Evolutionary conservation across 2,329 filamentous ascomycete species (phyloP).

Genomic region (Sphaerostilbella broomeana): DNA sequence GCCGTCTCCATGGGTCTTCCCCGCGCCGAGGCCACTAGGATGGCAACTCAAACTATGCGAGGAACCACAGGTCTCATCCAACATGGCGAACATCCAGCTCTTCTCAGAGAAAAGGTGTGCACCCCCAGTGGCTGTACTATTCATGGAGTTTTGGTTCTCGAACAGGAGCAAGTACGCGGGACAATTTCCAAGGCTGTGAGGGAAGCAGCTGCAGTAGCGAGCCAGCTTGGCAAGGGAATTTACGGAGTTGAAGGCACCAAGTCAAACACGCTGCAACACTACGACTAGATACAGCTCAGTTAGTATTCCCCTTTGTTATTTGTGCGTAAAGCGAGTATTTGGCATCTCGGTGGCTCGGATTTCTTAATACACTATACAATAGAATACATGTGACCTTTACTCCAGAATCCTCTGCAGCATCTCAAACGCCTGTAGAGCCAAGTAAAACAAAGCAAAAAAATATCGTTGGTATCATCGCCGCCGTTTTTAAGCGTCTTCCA

Average conservation of each 20-base stretch:
- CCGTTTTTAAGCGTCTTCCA: slow-evolving; percentile 27
- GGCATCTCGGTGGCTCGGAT: slow-evolving; percentile 6
- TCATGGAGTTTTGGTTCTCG: slow-evolving; percentile 63
- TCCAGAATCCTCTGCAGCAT: background rate
- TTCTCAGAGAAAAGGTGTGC: slow-evolving; percentile 68
- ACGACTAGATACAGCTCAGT: slow-evolving; percentile 1
- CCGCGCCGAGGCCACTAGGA: slow-evolving; percentile 62
- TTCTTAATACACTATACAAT: slow-evolving; percentile 8
- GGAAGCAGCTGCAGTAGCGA: slow-evolving; percentile 64
- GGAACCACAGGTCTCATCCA: slow-evolving; percentile 65
- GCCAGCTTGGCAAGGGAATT: slow-evolving; percentile 45
- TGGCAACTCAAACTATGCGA: slow-evolving; percentile 75
- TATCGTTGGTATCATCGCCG: too few relatives aligned
- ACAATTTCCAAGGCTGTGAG: slow-evolving; percentile 61
- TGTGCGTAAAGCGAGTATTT: slow-evolving; percentile 2
- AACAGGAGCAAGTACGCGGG: slow-evolving; percentile 65
- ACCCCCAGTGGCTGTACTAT: slow-evolving; percentile 76
- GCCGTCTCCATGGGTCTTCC: slow-evolving; percentile 74
- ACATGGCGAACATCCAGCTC: slow-evolving; percentile 65
- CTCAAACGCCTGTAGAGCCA: slow-evolving; percentile 1
- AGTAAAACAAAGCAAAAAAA: too few relatives aligned
- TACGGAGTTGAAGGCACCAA: slow-evolving; percentile 33
- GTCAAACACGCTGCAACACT: slow-evolving; percentile 12
- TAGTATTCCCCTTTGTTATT: slow-evolving; percentile 1
- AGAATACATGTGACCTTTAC: slow-evolving; percentile 12